Evolutionary conservation across 169 alveolate genomes (phyloP), one percentile per base, ranked within the genome.

Genomic region (Cardiosporidium cionae): DNA sequence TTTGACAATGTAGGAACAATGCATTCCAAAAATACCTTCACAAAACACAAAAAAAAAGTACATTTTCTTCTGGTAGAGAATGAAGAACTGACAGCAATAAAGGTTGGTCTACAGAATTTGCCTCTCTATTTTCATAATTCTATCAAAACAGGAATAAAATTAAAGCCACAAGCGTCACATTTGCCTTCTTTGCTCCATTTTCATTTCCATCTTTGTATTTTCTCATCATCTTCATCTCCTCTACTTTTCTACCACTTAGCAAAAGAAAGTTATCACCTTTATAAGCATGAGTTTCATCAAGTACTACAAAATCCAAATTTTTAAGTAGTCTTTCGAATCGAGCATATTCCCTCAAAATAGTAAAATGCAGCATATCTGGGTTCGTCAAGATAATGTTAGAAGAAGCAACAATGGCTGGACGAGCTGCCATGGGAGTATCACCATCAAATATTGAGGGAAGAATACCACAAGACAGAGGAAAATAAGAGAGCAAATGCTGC

Each of bases 281-380:
- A 52, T 37, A 68, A 28, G 44, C 63, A 52, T 68, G 74, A 2
- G 74, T 66, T 29, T 68, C 74, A 68, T 68, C 74, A 3, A 52
- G 3, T 2, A 68, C 74, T 2, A 68, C 28, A 37, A 65, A n/a
- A 28, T 6, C 3, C 9, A 68, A 52, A 2, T 23, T 6, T 5
- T 22, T 34, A 4, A 68, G 53, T 6, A 65, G 44, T 6, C 72
- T 28, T 33, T 29, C 7, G 73, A 37, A 68, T 2, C 7, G 23
- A 22, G 5, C 23, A 3, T 37, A 66, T 2, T 66, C 3, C 32
- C 35, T 27, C 32, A 68, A n/a, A 66, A 68, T 9, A n/a, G 74
- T 52, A 6, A n/a, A 2, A 66, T 68, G 74, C 5, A 68, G 63
- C 72, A 68, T 37, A 68, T 68, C 74, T 2, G 72, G 72, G 23